Base-by-base conservation (phyloP, 495 filamentous ascomycete genomes). In the Talaromyces borbonicus region DNA sequence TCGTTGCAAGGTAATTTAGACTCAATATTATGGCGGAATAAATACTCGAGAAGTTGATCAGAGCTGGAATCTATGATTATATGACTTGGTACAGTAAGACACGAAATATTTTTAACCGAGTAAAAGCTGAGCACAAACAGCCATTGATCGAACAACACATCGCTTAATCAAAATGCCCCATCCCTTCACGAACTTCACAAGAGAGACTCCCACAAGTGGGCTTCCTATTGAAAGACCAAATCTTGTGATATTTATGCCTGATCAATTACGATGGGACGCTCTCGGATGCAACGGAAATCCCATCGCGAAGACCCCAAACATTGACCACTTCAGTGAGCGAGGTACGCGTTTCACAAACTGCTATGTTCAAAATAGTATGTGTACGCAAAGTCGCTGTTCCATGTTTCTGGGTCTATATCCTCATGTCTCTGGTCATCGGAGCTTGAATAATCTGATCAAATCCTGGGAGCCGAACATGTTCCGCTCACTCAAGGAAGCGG, bases 391-490 rank as follows among this genome's bases (percentile, higher is more conserved):
- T 15, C 50, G 57, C 7, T 60, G 54, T 30, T 50, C 46, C 18
- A 49, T 57, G 50, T 57, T 53, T 32, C 57, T 49, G 5, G 55
- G 52, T 1, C 31, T 36, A 14, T 57, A 60, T 30, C 57, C 54
- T 5, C 54, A 60, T 41, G 52, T 57, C 11, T 51, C 49, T 20
- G 54, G 57, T 9, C 52, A 57, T 31, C 50, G 57, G 16, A 53
- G 49, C 8, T 44, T 57, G 8, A 48, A 57, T 14, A 60, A 57
- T 26, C 37, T 60, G 6, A 60, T 60, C 51, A 59, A 60, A 33
- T 52, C 50, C 11, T 60, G 57, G 57, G 57, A 60, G 33, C 54
- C 52, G 8, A 60, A 60, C 38, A 43, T 59, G 18, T 57, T 60
- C 25, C 54, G 54, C 8, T 48, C 49, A 0, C 29, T 57, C 25